Conservation (phyloP, 495 filamentous ascomycete genomes). For the Neurospora cerealis region DNA sequence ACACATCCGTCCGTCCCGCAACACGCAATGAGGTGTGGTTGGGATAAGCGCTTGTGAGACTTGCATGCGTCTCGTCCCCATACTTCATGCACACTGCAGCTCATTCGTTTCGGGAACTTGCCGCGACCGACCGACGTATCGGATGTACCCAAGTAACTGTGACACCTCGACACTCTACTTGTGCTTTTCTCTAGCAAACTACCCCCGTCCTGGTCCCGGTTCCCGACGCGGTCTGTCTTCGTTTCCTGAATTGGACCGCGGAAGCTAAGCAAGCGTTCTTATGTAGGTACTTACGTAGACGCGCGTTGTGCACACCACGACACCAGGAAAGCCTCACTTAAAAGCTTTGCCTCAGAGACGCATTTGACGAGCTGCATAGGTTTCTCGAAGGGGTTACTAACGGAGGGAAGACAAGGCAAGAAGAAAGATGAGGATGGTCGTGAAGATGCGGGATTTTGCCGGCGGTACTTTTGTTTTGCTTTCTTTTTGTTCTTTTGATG, state of each 20-base stretch:
- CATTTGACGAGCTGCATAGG: neutral
- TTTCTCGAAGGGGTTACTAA: neutral
- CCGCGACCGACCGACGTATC: neutral
- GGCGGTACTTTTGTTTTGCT: neutral
- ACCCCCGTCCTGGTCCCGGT: neutral
- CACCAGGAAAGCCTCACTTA: neutral
- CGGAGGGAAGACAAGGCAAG: neutral
- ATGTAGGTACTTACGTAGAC: neutral
- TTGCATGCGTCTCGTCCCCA: neutral
- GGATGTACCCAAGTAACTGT: neutral
- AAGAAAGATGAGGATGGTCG: neutral
- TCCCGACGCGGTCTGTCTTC: neutral
- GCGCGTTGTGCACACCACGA: neutral
- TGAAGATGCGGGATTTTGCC: neutral
- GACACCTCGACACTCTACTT: neutral
- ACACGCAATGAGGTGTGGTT: neutral
- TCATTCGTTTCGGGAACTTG: neutral
- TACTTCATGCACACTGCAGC: neutral
- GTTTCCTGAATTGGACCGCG: neutral
- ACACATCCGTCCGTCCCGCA: neutral
- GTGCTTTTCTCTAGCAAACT: neutral
- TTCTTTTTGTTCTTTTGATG: neutral
- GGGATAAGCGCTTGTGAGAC: neutral
- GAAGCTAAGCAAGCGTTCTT: neutral
- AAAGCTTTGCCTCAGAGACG: neutral